Percentiles rank a stretch among this genome's conserved stretches.
These are phyloP conservation scores for Ogataea paraovalis DNA, from an alignment of 805 yeast genomes.

Conservation along the genomic window DNA sequence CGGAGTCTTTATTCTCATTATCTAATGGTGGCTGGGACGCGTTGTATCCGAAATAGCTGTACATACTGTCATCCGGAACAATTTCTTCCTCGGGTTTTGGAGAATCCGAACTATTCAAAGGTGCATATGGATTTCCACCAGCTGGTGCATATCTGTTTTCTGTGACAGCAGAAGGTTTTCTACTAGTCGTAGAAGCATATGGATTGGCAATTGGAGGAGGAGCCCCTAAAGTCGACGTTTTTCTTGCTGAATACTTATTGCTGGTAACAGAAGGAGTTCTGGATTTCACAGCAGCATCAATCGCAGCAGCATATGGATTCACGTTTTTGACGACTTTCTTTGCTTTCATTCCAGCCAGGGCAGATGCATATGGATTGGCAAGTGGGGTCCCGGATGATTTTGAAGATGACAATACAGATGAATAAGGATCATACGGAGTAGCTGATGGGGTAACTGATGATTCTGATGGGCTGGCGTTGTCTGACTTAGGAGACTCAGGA, in stretches of 20 bases:
- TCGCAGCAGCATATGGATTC: constrained; percentile 4
- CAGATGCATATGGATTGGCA: not conserved
- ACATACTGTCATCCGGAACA: constrained; percentile 1
- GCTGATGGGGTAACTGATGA: not conserved
- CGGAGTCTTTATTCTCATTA: not conserved
- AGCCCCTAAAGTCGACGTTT: not conserved
- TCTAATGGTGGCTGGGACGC: not conserved
- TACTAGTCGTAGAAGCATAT: constrained; percentile 15
- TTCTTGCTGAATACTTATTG: constrained; percentile 6
- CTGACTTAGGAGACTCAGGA: not conserved
- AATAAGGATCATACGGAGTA: not conserved
- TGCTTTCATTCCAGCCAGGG: not conserved
- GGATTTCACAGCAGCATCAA: constrained; percentile 1
- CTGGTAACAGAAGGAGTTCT: not conserved
- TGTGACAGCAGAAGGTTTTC: constrained; percentile 4
- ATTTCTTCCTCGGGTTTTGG: constrained; percentile 16
- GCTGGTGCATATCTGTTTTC: constrained; percentile 10
- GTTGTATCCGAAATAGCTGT: not conserved
- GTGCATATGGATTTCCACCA: not conserved
- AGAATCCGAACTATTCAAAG: not conserved
- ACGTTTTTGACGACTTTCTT: not conserved
- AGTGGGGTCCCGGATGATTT: not conserved
- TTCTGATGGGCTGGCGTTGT: not conserved
- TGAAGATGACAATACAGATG: not conserved
- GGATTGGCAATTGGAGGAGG: constrained; percentile 16